These are phyloP conservation scores for Naganishia kalamii DNA, from an alignment of 768 basidiomycete species.

Conservation along the genomic window DNA sequence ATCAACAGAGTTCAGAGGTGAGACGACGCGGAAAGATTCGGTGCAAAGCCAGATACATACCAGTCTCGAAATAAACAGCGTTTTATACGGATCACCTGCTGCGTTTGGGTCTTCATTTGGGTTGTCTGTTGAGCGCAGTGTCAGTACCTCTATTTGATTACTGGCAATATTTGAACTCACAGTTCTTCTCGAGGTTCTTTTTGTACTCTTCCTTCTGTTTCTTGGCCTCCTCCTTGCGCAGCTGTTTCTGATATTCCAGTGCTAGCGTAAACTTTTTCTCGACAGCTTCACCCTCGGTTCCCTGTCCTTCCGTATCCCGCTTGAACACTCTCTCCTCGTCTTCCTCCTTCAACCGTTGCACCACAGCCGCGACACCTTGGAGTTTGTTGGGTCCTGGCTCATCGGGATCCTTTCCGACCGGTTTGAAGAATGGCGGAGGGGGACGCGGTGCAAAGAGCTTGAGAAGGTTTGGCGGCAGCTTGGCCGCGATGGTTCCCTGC, in stretches of 20 bases:
- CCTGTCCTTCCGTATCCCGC: conserved; percentile 45
- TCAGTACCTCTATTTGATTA: neutral
- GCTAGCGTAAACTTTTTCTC: conserved; percentile 29
- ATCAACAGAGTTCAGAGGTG: too few species aligned
- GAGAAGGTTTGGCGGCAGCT: conserved; percentile 85
- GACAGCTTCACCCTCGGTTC: conserved; percentile 76
- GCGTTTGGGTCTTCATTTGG: conserved; percentile 86
- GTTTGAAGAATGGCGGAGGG: conserved; percentile 75
- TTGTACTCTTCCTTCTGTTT: conserved; percentile 46
- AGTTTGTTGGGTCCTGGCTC: conserved; percentile 65
- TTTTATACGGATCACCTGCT: conserved; percentile 95
- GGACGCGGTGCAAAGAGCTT: conserved; percentile 94
- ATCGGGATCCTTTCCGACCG: conserved; percentile 75
- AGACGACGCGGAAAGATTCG: too few species aligned
- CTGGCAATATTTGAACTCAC: conserved; percentile 51
- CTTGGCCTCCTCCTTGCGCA: conserved; percentile 40
- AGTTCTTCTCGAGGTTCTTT: conserved; percentile 54
- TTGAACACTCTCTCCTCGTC: conserved; percentile 52
- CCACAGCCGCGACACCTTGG: conserved; percentile 66
- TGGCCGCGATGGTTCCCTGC: conserved; percentile 26
- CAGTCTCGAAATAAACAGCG: conserved; percentile 88
- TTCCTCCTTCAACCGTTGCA: conserved; percentile 68
- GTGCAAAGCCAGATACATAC: conserved; percentile 49
- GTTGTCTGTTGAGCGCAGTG: conserved; percentile 59
- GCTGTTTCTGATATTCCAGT: conserved; percentile 41